Conservation (phyloP, 805 yeast species). For the Saccharomycopsis vini region DNA sequence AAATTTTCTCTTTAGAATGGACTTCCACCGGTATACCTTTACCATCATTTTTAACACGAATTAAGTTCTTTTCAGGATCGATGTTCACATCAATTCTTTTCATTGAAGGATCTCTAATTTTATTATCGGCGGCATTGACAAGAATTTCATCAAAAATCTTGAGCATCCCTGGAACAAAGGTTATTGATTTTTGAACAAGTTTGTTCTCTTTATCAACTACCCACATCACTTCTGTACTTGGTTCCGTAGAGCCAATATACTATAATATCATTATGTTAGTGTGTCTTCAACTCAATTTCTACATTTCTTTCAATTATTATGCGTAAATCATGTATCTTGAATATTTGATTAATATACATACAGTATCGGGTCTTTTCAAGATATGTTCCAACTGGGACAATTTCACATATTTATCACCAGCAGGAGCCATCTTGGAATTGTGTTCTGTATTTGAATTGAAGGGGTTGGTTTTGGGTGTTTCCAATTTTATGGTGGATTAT, state of each 20-base stretch:
- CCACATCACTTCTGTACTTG: conserved; percentile 77
- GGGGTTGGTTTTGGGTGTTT: no score
- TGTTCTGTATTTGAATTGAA: no score
- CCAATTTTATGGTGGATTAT: neutral
- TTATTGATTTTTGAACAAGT: conserved; percentile 46
- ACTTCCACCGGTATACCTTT: conserved; percentile 92
- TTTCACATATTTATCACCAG: conserved; percentile 72
- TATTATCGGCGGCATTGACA: conserved; percentile 98
- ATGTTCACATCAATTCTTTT: conserved; percentile 75
- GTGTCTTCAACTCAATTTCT: no score
- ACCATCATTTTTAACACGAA: conserved; percentile 86
- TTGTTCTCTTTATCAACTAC: conserved; percentile 58
- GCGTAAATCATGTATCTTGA: neutral
- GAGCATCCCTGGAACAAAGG: conserved; percentile 89
- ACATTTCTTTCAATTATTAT: neutral
- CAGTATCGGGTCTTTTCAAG: conserved; percentile 90
- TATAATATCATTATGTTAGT: conserved; percentile 3
- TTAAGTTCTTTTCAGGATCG: conserved; percentile 61
- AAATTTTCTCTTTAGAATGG: conserved; percentile 84
- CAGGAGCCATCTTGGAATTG: neutral
- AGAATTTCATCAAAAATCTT: conserved; percentile 95
- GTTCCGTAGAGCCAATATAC: conserved; percentile 91
- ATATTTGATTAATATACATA: conserved; percentile 1
- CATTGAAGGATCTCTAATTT: conserved; percentile 90
- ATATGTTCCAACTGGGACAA: conserved; percentile 94